Percentiles rank a stretch among this genome's conserved stretches.
Evolutionary conservation across 139 green algal species (phyloP).

Genomic region (Chlamydomonas sphaeroides): DNA sequence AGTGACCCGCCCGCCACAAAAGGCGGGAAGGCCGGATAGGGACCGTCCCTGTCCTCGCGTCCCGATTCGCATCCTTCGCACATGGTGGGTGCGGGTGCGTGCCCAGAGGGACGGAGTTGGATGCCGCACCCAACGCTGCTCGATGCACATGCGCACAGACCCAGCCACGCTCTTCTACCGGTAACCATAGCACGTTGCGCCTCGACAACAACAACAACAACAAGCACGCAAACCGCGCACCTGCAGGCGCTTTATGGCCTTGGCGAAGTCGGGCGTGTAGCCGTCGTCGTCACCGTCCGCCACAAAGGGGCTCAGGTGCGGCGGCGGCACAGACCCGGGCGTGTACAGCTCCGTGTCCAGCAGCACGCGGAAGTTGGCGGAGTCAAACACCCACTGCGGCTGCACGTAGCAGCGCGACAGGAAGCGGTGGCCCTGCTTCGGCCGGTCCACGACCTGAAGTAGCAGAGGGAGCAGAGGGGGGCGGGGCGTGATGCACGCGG

Average conservation of each 20-base stretch:
- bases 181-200: too few relatives aligned
- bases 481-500: too few relatives aligned
- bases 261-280: constrained; percentile 95
- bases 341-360: constrained; percentile 80
- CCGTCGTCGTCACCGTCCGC: constrained; percentile 85
- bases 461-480: neutral
- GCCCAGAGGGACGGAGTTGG: constrained; percentile 22
- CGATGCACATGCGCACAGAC: too few relatives aligned
- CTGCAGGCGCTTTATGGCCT: constrained; percentile 83
- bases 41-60: constrained; percentile 27
- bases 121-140: too few relatives aligned
- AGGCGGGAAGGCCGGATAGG: constrained; percentile 3
- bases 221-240: constrained; percentile 41
- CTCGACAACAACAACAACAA: too few relatives aligned
- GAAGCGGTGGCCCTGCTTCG: constrained; percentile 77
- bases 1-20: constrained; percentile 21
- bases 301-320: constrained; percentile 99
- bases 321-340: constrained; percentile 83
- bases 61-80: constrained; percentile 36
- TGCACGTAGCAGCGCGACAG: constrained; percentile 93
- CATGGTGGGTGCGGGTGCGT: constrained; percentile 11
- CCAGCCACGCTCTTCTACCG: too few relatives aligned
- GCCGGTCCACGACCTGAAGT: constrained; percentile 75
- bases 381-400: constrained; percentile 99
- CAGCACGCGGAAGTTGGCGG: constrained; percentile 88